Evolutionary conservation across 257 asterid genomes (phyloP), one percentile per base, ranked within the genome.

Genomic region (Gentiana macrophylla): DNA sequence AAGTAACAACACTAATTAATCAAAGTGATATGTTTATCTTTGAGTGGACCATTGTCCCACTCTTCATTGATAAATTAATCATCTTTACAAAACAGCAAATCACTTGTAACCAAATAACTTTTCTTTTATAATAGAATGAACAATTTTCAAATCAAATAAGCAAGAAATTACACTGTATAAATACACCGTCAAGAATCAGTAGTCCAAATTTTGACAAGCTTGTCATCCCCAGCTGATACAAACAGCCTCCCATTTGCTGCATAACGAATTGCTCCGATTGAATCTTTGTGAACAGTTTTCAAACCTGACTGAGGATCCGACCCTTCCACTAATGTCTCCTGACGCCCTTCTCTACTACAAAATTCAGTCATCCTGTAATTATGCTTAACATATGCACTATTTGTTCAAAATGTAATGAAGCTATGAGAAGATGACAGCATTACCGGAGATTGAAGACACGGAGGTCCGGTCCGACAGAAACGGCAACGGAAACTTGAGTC

Each of bases 151-250:
- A 8, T 7, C 5, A 38, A 1, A 8, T 34, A 5, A 10, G 37
- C 7, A 1, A 3, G 3, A 32, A 76, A 97, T 81, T 79, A 92
- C 99, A 81, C 80, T 0, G 90, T 73, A 62, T 64, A 67, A 49
- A 77, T 63, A 70, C 99, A 92, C 33, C 62, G 84, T 95, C 99
- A 92, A 10, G 86, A 60, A 62, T 68, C 66, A 63, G 95, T 75
- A 46, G 70, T 73, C 99, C 94, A 88, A 56, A 92, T 64, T 74
- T 85, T 88, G 41, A 88, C 94, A 33, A 83, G 81, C 77, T 92
- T 92, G 65, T 88, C 98, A 67, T 88, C 99, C 45, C 99, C 97
- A 43, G 91, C 95, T 8, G 99, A 85, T 15, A 76, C 91, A 69
- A 88, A 80, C 32, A 85, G 74, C 67, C 65, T 57, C 62, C 99